Evolutionary conservation across 371 early-diverging fungal genomes (phyloP).

Genomic region (Mucor ambiguus): DNA sequence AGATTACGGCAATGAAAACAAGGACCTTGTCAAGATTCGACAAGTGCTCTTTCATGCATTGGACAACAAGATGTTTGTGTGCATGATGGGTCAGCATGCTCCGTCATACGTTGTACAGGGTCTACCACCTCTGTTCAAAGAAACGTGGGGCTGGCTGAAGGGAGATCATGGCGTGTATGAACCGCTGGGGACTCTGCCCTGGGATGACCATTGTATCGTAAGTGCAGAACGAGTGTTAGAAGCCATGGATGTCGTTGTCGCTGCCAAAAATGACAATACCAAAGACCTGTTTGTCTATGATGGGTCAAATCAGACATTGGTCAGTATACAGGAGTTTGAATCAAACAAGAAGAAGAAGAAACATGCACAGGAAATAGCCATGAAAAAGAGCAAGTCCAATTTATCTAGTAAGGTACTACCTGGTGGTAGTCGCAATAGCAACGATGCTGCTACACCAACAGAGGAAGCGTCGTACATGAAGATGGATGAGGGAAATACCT

Average conservation of each 20-base stretch:
- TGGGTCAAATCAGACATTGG: constrained; percentile 10
- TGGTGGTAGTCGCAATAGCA: not conserved
- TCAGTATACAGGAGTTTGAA: constrained; percentile 13
- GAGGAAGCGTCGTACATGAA: not conserved
- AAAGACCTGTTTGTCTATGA: constrained; percentile 26
- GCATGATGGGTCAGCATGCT: constrained; percentile 37
- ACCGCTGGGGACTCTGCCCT: not conserved
- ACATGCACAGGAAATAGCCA: not conserved
- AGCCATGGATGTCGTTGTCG: constrained; percentile 12
- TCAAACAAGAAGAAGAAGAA: not conserved
- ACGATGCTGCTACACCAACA: not conserved
- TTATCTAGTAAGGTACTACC: not conserved
- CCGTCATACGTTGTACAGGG: constrained; percentile 39
- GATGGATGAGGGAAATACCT: not conserved
- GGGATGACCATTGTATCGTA: constrained; percentile 24
- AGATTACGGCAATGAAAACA: constrained; percentile 42
- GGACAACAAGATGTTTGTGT: constrained; percentile 32
- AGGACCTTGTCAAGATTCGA: constrained; percentile 36
- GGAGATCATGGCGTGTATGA: constrained; percentile 28
- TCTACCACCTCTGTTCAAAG: constrained; percentile 34
- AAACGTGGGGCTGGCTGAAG: constrained; percentile 30
- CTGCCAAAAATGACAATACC: constrained; percentile 4
- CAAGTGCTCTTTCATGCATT: constrained; percentile 35
- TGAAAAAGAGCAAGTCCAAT: not conserved
- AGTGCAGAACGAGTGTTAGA: constrained; percentile 13